Evolutionary conservation across 2,329 filamentous ascomycete species (phyloP).

Genomic region (Paraphoma sp.): DNA sequence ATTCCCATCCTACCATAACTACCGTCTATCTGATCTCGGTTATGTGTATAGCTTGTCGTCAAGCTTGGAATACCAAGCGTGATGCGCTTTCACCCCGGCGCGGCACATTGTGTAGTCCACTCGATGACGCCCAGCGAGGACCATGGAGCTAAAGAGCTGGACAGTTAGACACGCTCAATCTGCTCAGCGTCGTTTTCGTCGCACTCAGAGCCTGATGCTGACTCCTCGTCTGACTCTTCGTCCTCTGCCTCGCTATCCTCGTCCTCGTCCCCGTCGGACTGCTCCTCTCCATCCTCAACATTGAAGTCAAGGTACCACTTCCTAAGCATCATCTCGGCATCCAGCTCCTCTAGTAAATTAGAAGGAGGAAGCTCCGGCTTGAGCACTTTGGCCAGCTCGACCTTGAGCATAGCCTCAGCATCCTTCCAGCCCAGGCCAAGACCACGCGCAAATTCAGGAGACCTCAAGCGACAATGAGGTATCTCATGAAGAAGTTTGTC

Average conservation of each 20-base stretch:
- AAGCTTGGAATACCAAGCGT: too few species aligned
- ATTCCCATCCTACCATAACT: too few species aligned
- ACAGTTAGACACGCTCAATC: neutral
- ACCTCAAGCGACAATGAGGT: constrained; percentile 1
- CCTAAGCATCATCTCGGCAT: neutral
- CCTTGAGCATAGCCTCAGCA: constrained; percentile 4
- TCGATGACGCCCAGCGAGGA: neutral
- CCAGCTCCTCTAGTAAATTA: neutral
- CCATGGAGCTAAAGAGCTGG: neutral
- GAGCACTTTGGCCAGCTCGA: constrained; percentile 3
- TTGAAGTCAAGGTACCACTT: neutral
- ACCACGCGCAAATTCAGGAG: neutral
- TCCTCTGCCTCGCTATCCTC: neutral
- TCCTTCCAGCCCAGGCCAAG: constrained; percentile 1
- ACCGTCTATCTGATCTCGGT: too few species aligned
- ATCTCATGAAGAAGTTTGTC: constrained; percentile 2
- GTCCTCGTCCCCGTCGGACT: neutral
- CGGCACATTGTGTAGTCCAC: neutral
- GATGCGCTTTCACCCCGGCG: neutral
- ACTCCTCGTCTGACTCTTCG: neutral
- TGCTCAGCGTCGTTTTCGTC: neutral
- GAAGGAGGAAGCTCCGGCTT: neutral
- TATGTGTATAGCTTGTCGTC: too few species aligned
- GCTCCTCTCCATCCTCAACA: neutral
- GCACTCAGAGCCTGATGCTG: too few species aligned